Percentiles rank a stretch among this genome's conserved stretches.
Evolutionary conservation across 2,329 filamentous ascomycete genomes (phyloP).

Genomic region (Tothia fuscella): DNA sequence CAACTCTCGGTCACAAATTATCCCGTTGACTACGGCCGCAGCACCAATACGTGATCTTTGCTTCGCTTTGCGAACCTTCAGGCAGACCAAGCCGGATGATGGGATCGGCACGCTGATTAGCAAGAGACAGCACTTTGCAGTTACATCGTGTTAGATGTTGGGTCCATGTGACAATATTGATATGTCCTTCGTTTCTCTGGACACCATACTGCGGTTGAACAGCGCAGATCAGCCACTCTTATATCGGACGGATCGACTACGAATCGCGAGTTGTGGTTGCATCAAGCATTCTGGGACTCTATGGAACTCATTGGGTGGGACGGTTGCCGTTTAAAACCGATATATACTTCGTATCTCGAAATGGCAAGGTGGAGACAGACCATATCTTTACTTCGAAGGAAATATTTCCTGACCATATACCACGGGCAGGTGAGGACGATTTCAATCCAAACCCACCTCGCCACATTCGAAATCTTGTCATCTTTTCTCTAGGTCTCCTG

Average conservation of each 20-base stretch:
- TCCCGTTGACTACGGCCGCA: background rate
- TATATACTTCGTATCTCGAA: background rate
- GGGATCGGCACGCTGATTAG: background rate
- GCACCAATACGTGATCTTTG: background rate
- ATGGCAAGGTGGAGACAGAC: background rate
- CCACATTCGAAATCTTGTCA: conserved; percentile 1
- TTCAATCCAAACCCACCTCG: background rate
- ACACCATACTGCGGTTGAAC: background rate
- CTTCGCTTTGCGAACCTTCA: background rate
- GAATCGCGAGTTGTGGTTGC: background rate
- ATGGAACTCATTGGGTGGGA: background rate
- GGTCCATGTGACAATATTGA: background rate
- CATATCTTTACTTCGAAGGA: background rate
- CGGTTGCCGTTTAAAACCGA: background rate
- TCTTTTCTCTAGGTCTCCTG: conserved; percentile 12
- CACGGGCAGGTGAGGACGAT: background rate
- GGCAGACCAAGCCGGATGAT: background rate
- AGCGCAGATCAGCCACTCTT: background rate
- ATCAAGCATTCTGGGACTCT: background rate
- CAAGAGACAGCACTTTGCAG: background rate
- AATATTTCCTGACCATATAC: background rate
- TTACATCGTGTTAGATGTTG: background rate
- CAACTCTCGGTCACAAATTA: no score
- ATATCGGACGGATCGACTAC: background rate
- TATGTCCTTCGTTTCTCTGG: background rate